Evolutionary conservation across 179 eudicot species (phyloP), one percentile per base, ranked within the genome.

Genomic region (Silene vulgaris): DNA sequence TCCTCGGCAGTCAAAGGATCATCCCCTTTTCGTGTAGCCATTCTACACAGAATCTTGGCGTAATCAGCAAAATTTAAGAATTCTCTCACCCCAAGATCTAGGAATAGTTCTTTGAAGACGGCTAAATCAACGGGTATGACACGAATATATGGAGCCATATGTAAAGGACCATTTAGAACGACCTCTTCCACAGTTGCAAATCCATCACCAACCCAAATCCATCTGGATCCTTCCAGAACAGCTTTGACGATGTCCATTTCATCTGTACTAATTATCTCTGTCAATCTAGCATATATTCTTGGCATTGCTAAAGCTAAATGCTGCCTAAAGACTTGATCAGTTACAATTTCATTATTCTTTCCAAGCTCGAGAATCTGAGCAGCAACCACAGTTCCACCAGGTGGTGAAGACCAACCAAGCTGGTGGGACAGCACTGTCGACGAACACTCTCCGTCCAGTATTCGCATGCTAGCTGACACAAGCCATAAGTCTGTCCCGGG

Each of bases 191-290:
- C 85, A 71, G 92, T 91, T 30, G 98, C 97, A 82, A 93, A 96
- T 28, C 99, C 99, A 85, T 96, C 99, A 69, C 99, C 99, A 29
- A 96, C 99, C 99, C 99, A 96, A 85, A 96, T 90, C 99, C 99
- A 96, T 69, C 98, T 85, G 80, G 89, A 85, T 13, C 98, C 98
- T 85, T 96, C 99, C 77, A 96, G 85, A 86, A 96, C 89, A 72
- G 91, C 99, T 82, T 89, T 96, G 37, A 96, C 96, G 78, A 96
- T 86, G 69, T 96, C 98, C 88, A 96, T 93, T 84, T 96, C 99
- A 80, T 96, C 99, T 3, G 94, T 82, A 67, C 88, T 90, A 79
- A 90, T 74, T 85, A 91, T 77, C 56, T 85, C 85, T 75, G 84
- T 84, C 74, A 96, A 78, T 75, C 92, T 87, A 35, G 93, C 88